These are phyloP conservation scores for Aegilops bicornis DNA, from an alignment of 176 grass and related monocot species.

Conservation along the genomic window DNA sequence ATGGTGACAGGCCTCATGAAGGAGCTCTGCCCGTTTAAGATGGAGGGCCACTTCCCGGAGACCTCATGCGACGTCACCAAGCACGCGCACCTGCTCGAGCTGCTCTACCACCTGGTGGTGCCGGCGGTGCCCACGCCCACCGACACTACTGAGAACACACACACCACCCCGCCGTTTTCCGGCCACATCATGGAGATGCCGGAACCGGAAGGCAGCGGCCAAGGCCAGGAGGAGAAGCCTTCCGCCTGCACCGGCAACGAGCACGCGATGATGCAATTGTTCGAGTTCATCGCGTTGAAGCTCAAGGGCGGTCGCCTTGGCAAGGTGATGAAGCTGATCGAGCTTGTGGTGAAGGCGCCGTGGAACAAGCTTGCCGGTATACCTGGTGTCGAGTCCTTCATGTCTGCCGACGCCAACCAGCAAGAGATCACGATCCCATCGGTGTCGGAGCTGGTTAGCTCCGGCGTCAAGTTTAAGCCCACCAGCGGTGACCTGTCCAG, in stretches of 20 bases:
- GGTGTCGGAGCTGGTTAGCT: slow-evolving; percentile 49
- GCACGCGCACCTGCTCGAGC: slow-evolving; percentile 68
- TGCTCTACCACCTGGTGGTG: slow-evolving; percentile 61
- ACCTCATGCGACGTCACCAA: slow-evolving; percentile 37
- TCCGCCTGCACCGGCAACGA: background rate
- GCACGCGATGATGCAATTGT: slow-evolving; percentile 43
- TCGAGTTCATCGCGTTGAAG: slow-evolving; percentile 28
- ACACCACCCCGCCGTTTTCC: too few species aligned
- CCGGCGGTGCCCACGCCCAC: slow-evolving; percentile 25
- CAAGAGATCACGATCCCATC: slow-evolving; percentile 93
- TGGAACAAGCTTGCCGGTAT: slow-evolving; percentile 74
- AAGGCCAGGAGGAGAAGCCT: background rate
- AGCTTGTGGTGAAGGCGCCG: slow-evolving; percentile 59
- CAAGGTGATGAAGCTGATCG: slow-evolving; percentile 45
- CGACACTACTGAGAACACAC: background rate
- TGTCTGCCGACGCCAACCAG: slow-evolving; percentile 25
- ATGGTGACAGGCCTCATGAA: slow-evolving; percentile 64
- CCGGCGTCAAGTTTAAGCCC: slow-evolving; percentile 53
- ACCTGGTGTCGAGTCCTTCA: slow-evolving; percentile 47
- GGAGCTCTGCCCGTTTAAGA: slow-evolving; percentile 80
- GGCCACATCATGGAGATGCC: background rate
- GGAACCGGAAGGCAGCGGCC: too few species aligned
- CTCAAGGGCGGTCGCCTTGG: slow-evolving; percentile 40
- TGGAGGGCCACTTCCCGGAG: slow-evolving; percentile 45
- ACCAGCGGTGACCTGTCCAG: slow-evolving; percentile 44